Conservation (phyloP, 2,329 filamentous ascomycete species). For the Botrytis porri region DNA sequence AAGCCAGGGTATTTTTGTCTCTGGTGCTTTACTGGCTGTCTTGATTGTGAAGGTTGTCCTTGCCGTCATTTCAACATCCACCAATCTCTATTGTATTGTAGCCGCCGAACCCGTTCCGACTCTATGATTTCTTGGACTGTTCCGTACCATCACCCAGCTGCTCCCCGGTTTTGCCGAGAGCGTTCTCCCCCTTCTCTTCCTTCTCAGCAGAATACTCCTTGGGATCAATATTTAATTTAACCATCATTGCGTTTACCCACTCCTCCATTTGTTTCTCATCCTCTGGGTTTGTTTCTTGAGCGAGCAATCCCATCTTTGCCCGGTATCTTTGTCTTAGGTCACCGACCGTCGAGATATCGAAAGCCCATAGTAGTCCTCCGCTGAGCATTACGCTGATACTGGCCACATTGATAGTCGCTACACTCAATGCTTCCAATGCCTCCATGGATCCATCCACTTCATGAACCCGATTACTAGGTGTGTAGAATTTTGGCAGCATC, state of each 20-base stretch:
- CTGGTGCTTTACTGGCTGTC: neutral
- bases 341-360: constrained; percentile 69
- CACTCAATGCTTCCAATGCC: constrained; percentile 76
- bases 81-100: neutral
- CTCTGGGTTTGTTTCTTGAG: constrained; percentile 43
- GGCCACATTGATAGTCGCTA: constrained; percentile 83
- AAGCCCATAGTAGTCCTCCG: constrained; percentile 71
- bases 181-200: neutral
- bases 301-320: constrained; percentile 42
- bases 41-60: neutral
- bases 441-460: constrained; percentile 64
- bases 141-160: constrained; percentile 14
- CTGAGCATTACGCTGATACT: constrained; percentile 71
- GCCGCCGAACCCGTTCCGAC: neutral
- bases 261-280: constrained; percentile 61
- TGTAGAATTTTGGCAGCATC: constrained; percentile 69
- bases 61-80: neutral
- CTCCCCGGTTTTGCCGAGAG: neutral
- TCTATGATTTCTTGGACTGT: constrained; percentile 19
- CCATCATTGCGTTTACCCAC: constrained; percentile 58
- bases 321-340: constrained; percentile 59
- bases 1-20: neutral
- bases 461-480: constrained; percentile 55
- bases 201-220: constrained; percentile 31
- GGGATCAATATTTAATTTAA: constrained; percentile 49